Base-by-base conservation (phyloP, 257 asterid species). In the Vinca minor region DNA sequence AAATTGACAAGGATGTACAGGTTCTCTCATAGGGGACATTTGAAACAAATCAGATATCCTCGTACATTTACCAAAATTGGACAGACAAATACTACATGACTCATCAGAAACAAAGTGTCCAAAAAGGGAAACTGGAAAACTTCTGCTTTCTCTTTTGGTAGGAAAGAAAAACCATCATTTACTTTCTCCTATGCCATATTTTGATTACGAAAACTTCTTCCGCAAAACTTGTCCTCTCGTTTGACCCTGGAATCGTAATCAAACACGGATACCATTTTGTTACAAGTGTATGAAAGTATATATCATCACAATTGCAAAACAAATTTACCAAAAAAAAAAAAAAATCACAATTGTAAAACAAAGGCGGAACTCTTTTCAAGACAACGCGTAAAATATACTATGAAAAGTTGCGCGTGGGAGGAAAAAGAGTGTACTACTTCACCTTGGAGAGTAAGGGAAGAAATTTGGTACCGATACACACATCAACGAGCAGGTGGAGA, bases 401-500 rank as follows among this genome's bases (percentile, higher is more conserved):
- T 41, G 46, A 25, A 11, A 52, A 52, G 18, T 31, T 56, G 25
- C 5, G 44, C 39, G 17, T 2, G 52, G 32, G 44, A 21, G 41
- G 39, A 47, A n/a, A 6, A 47, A 46, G 26, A 17, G 54, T 12
- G 32, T 20, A 15, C 5, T 18, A 26, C 17, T 6, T 53, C 29
- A 69, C 46, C 64, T 62, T 32, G 55, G 36, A 6, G 23, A 36
- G 55, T 6, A 36, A 21, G 48, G 59, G 46, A 48, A 62, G 50
- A 31, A 42, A 45, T 53, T 36, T 48, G 62, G 26, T 53, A n/a
- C 29, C 36, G 11, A 17, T 56, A 31, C n/a, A n/a, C n/a, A n/a
- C 15, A 53, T 68, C 64, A 45, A 69, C 13, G 74, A 32, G 28
- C 58, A 42, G 73, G 64, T n/a, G 68, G 69, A 65, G 74, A 31